Percentiles rank a stretch among this genome's conserved stretches.
Conservation (phyloP, 805 yeast species). For the Maudiozyma serrabonitensis region DNA sequence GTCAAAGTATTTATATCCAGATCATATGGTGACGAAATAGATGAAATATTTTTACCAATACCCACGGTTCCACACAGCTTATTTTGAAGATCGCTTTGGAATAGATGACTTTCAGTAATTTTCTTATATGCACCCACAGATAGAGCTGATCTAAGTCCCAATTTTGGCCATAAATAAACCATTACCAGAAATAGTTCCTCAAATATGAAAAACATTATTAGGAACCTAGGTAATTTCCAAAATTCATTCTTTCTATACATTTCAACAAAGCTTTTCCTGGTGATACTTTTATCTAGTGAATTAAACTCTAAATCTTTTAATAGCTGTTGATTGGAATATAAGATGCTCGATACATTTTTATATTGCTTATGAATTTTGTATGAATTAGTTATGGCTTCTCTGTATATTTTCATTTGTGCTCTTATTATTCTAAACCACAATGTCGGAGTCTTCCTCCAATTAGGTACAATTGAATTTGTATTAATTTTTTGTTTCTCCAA, state of each 20-base stretch:
- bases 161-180: conserved; percentile 43
- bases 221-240: conserved; percentile 44
- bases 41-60: background rate
- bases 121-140: conserved; percentile 34
- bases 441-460: conserved; percentile 19
- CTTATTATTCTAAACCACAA: conserved; percentile 39
- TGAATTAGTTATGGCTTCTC: conserved; percentile 45
- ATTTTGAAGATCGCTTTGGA: background rate
- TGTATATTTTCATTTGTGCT: conserved; percentile 42
- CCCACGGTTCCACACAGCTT: background rate
- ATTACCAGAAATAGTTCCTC: conserved; percentile 47
- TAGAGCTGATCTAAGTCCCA: conserved; percentile 51
- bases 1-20: conserved; percentile 33
- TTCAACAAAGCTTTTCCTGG: conserved; percentile 37
- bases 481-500: conserved; percentile 15
- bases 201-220: conserved; percentile 37
- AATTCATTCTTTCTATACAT: conserved; percentile 37
- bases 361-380: conserved; percentile 2
- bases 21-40: conserved; percentile 37
- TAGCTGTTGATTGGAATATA: background rate
- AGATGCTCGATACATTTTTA: background rate
- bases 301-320: background rate
- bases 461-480: conserved; percentile 20
- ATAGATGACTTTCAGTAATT: conserved; percentile 9
- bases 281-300: conserved; percentile 13